phyloP scores from a whole-genome alignment of 2,329 filamentous ascomycete genomes.

The Venturia nashicola region DNA sequence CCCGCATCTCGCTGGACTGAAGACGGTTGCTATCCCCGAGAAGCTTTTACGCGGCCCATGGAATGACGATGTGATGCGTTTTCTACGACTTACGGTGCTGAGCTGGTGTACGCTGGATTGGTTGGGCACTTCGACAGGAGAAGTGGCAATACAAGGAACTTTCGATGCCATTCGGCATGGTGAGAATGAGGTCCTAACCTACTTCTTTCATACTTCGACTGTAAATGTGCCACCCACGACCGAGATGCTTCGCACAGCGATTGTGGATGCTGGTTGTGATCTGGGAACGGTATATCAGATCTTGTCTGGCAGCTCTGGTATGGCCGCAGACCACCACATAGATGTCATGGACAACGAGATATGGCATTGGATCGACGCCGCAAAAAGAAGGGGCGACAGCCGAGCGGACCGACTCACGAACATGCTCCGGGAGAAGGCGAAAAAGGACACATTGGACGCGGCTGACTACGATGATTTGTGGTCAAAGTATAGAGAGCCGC shows the following conservation, averaged over 20 bases:
- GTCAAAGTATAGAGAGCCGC: not conserved
- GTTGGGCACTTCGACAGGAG: not conserved
- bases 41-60: not conserved
- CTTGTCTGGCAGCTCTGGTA: not conserved
- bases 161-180: not conserved
- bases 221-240: conserved; percentile 1
- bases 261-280: not conserved
- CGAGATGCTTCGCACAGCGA: not conserved
- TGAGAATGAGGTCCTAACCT: not conserved
- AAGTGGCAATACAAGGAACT: not conserved
- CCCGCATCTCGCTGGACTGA: conserved; percentile 1
- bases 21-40: not conserved
- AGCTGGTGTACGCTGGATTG: conserved; percentile 2
- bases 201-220: not conserved
- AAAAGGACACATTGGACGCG: not conserved
- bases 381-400: not conserved
- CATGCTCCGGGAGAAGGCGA: not conserved
- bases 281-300: not conserved
- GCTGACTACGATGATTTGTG: not conserved
- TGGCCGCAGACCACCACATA: not conserved
- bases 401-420: not conserved
- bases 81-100: conserved; percentile 1
- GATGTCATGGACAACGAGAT: not conserved
- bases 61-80: not conserved
- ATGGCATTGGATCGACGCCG: not conserved